Evolutionary conservation across 768 basidiomycete genomes (phyloP).

Genomic region (Polyporus arcularius): DNA sequence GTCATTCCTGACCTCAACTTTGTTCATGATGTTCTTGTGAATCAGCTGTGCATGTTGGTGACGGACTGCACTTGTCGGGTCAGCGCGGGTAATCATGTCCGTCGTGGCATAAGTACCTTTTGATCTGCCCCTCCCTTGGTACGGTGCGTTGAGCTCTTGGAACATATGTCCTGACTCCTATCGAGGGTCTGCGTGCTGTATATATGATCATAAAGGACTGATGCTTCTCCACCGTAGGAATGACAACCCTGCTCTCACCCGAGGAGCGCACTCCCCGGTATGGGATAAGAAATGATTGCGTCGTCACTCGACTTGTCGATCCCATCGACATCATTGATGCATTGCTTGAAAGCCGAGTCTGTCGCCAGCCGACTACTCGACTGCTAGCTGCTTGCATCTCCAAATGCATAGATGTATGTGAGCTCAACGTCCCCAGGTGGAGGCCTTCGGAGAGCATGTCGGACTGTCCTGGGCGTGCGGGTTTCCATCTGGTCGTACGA

Average conservation of each 20-base stretch:
- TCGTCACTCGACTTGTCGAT: not conserved
- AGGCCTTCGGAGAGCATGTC: not conserved
- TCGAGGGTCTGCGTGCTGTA: not conserved
- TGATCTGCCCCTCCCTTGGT: not conserved
- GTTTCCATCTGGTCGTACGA: not conserved
- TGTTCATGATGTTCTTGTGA: conserved; percentile 7
- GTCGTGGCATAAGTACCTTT: not conserved
- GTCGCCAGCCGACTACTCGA: conserved; percentile 5
- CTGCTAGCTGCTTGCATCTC: not conserved
- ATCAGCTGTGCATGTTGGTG: conserved; percentile 9
- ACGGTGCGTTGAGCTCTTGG: not conserved
- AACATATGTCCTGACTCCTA: not conserved
- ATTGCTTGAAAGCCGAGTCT: conserved; percentile 4
- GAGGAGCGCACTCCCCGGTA: not conserved
- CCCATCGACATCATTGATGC: conserved; percentile 15
- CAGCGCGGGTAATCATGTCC: not conserved
- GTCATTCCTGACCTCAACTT: not conserved
- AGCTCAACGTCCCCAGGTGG: not conserved
- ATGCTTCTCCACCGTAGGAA: not conserved
- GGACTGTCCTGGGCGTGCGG: not conserved
- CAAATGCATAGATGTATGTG: not conserved
- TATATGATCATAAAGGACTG: not conserved
- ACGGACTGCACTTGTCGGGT: not conserved
- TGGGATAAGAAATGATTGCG: conserved; percentile 2
- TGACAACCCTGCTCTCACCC: not conserved